Percentiles rank a stretch among this genome's conserved stretches.
phyloP scores from a whole-genome alignment of 2,329 filamentous ascomycete species.

The Colletotrichum sp. region DNA sequence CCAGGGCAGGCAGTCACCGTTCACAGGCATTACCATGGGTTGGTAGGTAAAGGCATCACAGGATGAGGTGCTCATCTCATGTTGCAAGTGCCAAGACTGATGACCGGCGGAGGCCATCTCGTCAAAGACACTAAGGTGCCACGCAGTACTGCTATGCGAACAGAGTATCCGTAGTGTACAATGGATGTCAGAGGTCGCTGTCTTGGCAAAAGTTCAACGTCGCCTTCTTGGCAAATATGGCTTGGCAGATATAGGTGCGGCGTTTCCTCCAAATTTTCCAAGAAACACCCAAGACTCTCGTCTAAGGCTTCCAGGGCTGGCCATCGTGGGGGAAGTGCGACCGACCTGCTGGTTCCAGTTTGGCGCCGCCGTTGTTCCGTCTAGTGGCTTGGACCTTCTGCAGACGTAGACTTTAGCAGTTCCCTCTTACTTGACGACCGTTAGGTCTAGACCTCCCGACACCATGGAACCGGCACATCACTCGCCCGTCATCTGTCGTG shows the following conservation, averaged over 20 bases:
- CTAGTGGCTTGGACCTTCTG: not conserved
- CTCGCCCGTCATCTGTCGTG: not conserved
- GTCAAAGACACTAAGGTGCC: not conserved
- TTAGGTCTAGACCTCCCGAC: not conserved
- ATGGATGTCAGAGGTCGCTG: not conserved
- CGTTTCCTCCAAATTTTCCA: not conserved
- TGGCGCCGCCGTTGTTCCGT: not conserved
- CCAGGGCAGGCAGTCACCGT: not conserved
- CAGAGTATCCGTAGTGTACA: not conserved
- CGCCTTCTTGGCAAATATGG: not conserved
- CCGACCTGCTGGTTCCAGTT: not conserved
- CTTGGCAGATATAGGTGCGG: constrained; percentile 1
- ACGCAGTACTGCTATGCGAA: no score
- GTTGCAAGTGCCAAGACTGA: not conserved
- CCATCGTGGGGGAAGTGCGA: not conserved
- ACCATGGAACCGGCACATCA: not conserved
- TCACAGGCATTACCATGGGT: not conserved
- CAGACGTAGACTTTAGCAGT: not conserved
- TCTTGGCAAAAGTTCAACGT: not conserved
- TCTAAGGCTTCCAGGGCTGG: not conserved
- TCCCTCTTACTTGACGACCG: not conserved
- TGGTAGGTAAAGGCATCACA: not conserved
- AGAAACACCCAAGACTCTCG: not conserved
- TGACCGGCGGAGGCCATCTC: not conserved
- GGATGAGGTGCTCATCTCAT: not conserved